Evolutionary conservation across 148 eudicot species (phyloP), one percentile per base, ranked within the genome.

Genomic region (Nepenthes mirabilis): DNA sequence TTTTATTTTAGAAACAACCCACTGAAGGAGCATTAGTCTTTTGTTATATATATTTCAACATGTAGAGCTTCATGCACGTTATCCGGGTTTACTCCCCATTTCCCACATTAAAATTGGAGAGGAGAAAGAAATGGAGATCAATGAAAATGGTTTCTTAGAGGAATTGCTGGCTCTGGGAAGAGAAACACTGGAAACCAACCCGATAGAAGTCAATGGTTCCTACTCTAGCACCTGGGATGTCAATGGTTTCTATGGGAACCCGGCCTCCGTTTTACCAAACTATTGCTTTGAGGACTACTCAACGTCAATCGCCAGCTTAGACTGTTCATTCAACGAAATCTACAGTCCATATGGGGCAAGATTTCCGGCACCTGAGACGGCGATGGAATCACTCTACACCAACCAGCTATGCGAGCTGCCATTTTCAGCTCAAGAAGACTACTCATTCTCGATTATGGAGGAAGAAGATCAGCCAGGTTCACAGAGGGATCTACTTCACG

Each of bases 141-240:
- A 66, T 63, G 77, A 74, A 51, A 67, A 72, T 68, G 82, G 76
- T 14, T 84, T 84, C 68, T 61, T 84, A 58, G 84, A 84, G 56
- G 90, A 81, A 59, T 63, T 84, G 48, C 60, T 84, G 52, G 76
- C 72, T 47, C 58, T 77, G 12, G 74, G 76, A 65, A 68, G 70
- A 72, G 73, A 75, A 45, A 61, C 75, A 48, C 69, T 68, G 72
- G 75, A 72, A 9, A n/a, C 62, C 14, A 43, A 33, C 50, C 61
- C 68, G 11, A 49, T 11, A 49, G 12, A 11, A 11, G 11, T 1
- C 10, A 49, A 3, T 2, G n/a, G 12, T 11, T n/a, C 11, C 14
- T n/a, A 5, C 14, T n/a, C 12, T 2, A 49, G 11, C 52, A 5
- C 52, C 52, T 49, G 52, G 52, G 52, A 3, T 49, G 2, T 0